Base-by-base conservation (phyloP, 768 basidiomycete species). In the Tulasnella sp. region DNA sequence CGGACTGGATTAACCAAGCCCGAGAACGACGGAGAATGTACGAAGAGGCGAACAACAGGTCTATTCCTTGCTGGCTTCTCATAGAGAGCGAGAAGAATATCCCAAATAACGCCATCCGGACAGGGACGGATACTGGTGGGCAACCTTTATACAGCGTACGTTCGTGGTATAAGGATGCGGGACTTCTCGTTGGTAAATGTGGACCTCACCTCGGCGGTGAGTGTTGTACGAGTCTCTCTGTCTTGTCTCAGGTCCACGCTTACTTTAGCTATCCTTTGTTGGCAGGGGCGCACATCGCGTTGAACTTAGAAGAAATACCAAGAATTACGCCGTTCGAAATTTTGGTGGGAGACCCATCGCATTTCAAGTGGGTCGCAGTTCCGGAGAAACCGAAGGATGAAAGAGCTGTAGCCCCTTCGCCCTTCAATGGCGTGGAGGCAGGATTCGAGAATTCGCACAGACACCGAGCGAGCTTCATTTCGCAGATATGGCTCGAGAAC, bases 361-460 rank as follows among this genome's bases (percentile, higher is more conserved):
- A 67, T 67, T 67, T 67, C 61, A 67, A 67, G n/a, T 67, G 61
- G 61, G 32, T 67, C 7, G 61, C 61, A 29, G 61, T 67, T 16
- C 26, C 61, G 7, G 61, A 67, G 29, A 67, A n/a, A 26, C 29
- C n/a, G 13, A 67, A 20, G 20, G 61, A 67, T n/a, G 20, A 32
- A 26, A 9, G 26, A 67, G 61, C 61, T 4, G 10, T 67, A 13
- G 61, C 7, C n/a, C 61, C 61, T 13, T 67, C 61, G 5, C 29
- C 61, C 6, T 67, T 67, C 61, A 67, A 10, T 29, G 61, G 61
- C 26, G 23, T 67, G 32, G 61, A 67, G 26, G 61, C 61, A 4
- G 61, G 61, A 67, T 67, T 67, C 32, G 61, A 67, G 26, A 67
- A 67, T 32, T 2, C 20, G 9, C 61, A 67, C 32, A 67, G 61